These are phyloP conservation scores for Coniella vitis DNA, from an alignment of 2,329 filamentous ascomycete species.

Conservation along the genomic window DNA sequence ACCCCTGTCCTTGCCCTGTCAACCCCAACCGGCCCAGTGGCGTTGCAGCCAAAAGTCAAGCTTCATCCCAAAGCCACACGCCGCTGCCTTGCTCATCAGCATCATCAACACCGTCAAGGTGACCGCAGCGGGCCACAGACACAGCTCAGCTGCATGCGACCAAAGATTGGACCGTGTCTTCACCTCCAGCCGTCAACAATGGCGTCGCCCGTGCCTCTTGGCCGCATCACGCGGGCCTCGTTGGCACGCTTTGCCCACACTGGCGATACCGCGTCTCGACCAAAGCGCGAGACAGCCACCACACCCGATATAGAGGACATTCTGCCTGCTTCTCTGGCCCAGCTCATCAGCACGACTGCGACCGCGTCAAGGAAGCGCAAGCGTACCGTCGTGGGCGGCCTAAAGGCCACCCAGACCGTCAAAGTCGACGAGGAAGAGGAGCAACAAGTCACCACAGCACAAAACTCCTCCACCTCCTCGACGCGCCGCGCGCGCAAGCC, in stretches of 20 bases:
- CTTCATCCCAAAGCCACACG: background rate
- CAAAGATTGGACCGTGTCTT: background rate
- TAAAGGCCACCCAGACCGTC: background rate
- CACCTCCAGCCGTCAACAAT: background rate
- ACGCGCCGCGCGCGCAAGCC: slow-evolving; percentile 25
- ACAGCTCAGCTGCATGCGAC: background rate
- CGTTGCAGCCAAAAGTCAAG: slow-evolving; percentile 13
- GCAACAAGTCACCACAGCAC: slow-evolving; percentile 15
- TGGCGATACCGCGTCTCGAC: slow-evolving; percentile 21
- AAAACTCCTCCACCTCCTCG: slow-evolving; percentile 17
- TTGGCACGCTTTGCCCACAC: slow-evolving; percentile 41
- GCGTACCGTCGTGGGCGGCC: background rate
- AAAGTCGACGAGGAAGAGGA: slow-evolving; percentile 7
- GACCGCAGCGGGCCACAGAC: background rate
- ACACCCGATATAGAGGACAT: slow-evolving; percentile 29
- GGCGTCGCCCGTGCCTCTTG: slow-evolving; percentile 23
- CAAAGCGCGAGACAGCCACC: slow-evolving; percentile 17
- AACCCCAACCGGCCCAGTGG: slow-evolving; percentile 2
- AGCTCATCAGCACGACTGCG: background rate
- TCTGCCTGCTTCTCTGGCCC: slow-evolving; percentile 13
- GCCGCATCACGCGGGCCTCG: slow-evolving; percentile 43
- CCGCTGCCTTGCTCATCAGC: background rate
- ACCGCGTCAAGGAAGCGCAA: background rate
- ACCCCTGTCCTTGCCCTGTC: too few relatives aligned
- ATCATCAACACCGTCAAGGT: background rate